Evolutionary conservation across 116 monocot species (phyloP).

Genomic region (Dioscorea cayenensis): DNA sequence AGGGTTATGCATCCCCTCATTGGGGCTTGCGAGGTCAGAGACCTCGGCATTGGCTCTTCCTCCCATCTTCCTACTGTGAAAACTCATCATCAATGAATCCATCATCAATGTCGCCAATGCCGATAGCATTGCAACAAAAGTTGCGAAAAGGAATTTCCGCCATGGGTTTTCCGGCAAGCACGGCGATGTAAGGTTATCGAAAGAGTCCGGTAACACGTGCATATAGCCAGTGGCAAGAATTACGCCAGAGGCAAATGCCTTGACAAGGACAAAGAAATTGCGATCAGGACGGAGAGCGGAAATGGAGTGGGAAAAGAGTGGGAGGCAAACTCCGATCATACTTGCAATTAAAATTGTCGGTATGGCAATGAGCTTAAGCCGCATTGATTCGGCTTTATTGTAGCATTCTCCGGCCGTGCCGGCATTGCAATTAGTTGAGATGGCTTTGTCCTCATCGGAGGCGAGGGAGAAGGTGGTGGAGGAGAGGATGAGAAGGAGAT

Average conservation of each 20-base stretch:
- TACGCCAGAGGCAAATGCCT: conserved; percentile 79
- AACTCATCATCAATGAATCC: conserved; percentile 40
- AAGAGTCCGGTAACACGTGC: conserved; percentile 76
- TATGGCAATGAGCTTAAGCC: conserved; percentile 58
- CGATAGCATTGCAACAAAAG: conserved; percentile 66
- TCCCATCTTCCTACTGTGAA: conserved; percentile 11
- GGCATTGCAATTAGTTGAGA: conserved; percentile 1
- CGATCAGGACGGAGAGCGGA: conserved; percentile 38
- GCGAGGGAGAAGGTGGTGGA: neutral
- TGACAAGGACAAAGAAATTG: conserved; percentile 52
- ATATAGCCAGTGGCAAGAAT: conserved; percentile 77
- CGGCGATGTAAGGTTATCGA: conserved; percentile 41
- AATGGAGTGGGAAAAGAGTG: conserved; percentile 33
- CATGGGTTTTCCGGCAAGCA: conserved; percentile 57
- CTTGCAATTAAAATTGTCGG: conserved; percentile 48
- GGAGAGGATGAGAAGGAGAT: neutral
- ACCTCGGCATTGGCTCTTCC: neutral
- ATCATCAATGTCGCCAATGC: conserved; percentile 48
- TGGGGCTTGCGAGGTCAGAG: neutral
- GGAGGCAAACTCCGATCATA: conserved; percentile 52
- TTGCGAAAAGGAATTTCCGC: conserved; percentile 58
- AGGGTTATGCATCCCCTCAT: neutral
- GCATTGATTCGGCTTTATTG: conserved; percentile 26
- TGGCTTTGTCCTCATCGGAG: neutral
- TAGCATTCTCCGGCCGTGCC: conserved; percentile 18